Base-by-base conservation (phyloP, 1,139 yeast species). In the Geotrichum restrictum region DNA sequence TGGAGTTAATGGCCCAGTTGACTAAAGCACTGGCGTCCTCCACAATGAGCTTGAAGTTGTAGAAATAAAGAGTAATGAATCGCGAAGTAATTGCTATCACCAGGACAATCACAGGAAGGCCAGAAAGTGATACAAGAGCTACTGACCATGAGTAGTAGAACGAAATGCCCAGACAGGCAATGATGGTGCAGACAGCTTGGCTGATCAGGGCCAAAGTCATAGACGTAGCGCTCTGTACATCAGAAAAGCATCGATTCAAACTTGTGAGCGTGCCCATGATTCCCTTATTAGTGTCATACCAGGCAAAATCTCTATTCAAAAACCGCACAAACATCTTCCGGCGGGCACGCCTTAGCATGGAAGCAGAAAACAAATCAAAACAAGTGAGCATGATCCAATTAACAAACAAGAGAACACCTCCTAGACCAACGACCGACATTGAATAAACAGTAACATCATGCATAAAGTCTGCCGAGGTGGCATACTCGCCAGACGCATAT, bases 71-170 rank as follows among this genome's bases (percentile, higher is more conserved):
- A 52, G 77, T 78, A 21, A 85, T 77, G 29, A 75, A 64, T 16
- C 64, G 69, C 0, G 93, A 82, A 55, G 84, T 78, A 1, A 75
- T 50, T 51, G 74, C 69, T 0, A 85, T 81, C 16, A 78, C 59
- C 0, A 75, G 14, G 0, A 74, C 74, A 59, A 93, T 79, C 0
- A 88, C 38, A 0, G 98, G 98, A 2, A 88, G 64, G 7, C 85
- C 76, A 1, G 88, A 83, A 56, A 91, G 65, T 18, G 86, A 79
- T 0, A 93, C 79, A 32, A 93, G 67, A 0, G 98, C 87, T 11
- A 93, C 74, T 2, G 85, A 76, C 97, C 98, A 91, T 0, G 95
- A 85, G 57, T 81, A 83, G 56, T 77, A 76, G 67, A 93, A 77
- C 0, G 97, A 83, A 1, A 88, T 80, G 0, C 79, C 75, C 1